phyloP scores from a whole-genome alignment of 345 rosid species.

The Melaleuca alternifolia region DNA sequence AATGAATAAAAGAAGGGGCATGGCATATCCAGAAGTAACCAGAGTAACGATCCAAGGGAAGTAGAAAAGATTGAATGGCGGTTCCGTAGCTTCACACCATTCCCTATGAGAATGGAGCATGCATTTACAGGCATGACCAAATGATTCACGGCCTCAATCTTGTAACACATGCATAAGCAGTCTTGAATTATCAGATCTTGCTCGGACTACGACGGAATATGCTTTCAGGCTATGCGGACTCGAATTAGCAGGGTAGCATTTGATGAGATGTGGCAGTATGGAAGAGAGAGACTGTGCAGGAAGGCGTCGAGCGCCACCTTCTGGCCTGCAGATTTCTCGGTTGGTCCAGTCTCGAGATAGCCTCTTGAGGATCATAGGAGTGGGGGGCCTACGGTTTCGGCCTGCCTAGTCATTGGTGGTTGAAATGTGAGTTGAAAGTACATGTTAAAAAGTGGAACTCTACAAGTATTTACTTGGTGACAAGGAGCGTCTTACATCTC shows the following conservation, averaged over 20 bases:
- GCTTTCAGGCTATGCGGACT: neutral
- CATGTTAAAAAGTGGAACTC: neutral
- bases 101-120: neutral
- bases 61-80: neutral
- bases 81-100: neutral
- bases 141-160: neutral
- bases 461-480: too few relatives aligned
- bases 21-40: neutral
- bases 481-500: neutral
- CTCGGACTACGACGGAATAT: neutral
- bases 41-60: neutral
- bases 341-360: too few relatives aligned
- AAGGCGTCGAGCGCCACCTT: neutral
- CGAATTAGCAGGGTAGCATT: neutral
- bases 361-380: neutral
- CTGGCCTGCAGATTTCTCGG: neutral
- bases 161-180: neutral
- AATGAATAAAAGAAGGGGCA: neutral
- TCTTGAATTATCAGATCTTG: neutral
- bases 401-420: neutral
- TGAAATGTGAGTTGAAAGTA: neutral
- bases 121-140: neutral
- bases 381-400: too few relatives aligned
- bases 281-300: neutral
- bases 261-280: neutral